These are phyloP conservation scores for Nothophoma quercina DNA, from an alignment of 2,329 filamentous ascomycete genomes.

Conservation along the genomic window DNA sequence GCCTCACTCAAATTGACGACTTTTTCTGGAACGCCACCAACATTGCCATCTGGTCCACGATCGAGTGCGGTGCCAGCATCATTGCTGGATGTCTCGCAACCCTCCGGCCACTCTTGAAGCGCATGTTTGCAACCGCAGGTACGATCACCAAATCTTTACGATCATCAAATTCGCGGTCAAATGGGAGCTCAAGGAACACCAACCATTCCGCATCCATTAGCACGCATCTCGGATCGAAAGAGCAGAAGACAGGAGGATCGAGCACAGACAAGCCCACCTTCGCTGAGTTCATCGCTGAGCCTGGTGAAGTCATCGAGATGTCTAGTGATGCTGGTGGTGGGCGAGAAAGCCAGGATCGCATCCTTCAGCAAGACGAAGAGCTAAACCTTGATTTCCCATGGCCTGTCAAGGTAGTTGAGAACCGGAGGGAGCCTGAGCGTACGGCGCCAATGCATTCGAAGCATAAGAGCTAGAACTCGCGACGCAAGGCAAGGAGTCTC, in stretches of 20 bases:
- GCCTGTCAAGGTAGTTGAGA: conserved; percentile 4
- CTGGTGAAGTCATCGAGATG: conserved; percentile 12
- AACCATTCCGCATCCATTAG: neutral
- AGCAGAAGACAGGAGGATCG: neutral
- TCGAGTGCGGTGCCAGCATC: conserved; percentile 50
- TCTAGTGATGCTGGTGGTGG: conserved; percentile 3
- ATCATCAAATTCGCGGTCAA: conserved; percentile 5
- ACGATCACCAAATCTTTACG: conserved; percentile 8
- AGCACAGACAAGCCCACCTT: conserved; percentile 7
- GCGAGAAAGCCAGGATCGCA: conserved; percentile 13
- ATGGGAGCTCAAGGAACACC: neutral
- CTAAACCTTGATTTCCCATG: neutral
- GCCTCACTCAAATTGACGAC: conserved; percentile 52
- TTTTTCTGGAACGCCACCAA: conserved; percentile 57
- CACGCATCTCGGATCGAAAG: neutral
- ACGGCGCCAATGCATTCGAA: conserved; percentile 6
- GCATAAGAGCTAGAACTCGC: conserved; percentile 3
- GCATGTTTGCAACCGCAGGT: conserved; percentile 9
- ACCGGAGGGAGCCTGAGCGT: neutral
- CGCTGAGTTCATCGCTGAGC: conserved; percentile 7
- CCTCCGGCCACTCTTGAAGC: conserved; percentile 57
- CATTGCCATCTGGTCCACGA: conserved; percentile 52
- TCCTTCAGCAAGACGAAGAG: conserved; percentile 1
- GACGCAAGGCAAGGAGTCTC: neutral
- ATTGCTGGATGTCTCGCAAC: conserved; percentile 61